Conservation (phyloP, 192 early-diverging fungal species). For the Rhizophagus clarus region DNA sequence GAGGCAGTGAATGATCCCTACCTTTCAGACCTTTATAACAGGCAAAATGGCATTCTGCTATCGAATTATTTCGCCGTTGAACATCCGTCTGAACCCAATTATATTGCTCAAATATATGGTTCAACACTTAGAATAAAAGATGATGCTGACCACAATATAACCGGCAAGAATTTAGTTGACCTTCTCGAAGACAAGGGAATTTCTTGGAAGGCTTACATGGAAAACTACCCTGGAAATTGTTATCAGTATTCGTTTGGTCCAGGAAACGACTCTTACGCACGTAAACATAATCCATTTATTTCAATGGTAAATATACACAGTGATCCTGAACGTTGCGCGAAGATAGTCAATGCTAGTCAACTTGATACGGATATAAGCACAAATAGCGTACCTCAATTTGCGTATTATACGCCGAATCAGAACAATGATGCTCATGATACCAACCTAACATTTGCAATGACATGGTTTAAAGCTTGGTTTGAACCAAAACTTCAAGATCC, state of each 20-base stretch:
- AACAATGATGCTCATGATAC: conserved; percentile 58
- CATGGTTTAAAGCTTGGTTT: conserved; percentile 49
- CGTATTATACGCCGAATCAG: conserved; percentile 64
- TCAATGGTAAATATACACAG: conserved; percentile 52
- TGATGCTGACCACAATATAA: conserved; percentile 39
- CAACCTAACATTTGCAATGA: conserved; percentile 44
- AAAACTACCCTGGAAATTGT: conserved; percentile 59
- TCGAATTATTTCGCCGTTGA: conserved; percentile 10
- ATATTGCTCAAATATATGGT: conserved; percentile 31
- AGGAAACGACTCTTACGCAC: conserved; percentile 42
- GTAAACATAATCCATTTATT: conserved; percentile 80
- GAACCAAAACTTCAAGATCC: conserved; percentile 7
- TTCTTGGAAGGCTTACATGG: conserved; percentile 66
- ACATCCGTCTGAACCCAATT: conserved; percentile 28
- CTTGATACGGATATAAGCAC: conserved; percentile 55
- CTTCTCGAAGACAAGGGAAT: conserved; percentile 55
- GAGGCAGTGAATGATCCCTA: neutral
- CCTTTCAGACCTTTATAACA: neutral
- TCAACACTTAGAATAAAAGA: conserved; percentile 29
- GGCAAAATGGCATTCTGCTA: conserved; percentile 5
- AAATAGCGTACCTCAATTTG: conserved; percentile 55
- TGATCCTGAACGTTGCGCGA: conserved; percentile 60
- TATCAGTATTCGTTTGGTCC: neutral
- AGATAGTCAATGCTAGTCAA: conserved; percentile 59
- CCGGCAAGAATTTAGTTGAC: conserved; percentile 41